Evolutionary conservation across 1,284 basidiomycete species (phyloP).

Genomic region (Papiliotrema nemorosa): DNA sequence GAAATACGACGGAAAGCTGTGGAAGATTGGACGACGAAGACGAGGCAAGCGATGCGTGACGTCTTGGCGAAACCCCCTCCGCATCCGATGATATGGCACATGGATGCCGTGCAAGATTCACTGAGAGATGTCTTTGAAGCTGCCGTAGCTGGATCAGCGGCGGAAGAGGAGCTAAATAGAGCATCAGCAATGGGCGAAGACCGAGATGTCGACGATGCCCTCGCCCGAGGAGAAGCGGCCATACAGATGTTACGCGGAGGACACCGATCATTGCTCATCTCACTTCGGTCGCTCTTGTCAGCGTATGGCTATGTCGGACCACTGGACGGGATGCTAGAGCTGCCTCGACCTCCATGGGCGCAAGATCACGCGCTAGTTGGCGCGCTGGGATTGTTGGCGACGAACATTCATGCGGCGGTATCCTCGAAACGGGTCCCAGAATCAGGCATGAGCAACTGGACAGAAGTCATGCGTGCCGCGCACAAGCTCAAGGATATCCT

Average conservation of each 20-base stretch:
- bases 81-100: slow-evolving; percentile 24
- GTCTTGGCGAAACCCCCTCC: slow-evolving; percentile 9
- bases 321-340: slow-evolving; percentile 27
- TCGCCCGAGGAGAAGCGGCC: slow-evolving; percentile 32
- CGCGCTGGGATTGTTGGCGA: slow-evolving; percentile 32
- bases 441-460: slow-evolving; percentile 31
- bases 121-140: slow-evolving; percentile 41
- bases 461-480: slow-evolving; percentile 34
- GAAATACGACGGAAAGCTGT: slow-evolving; percentile 20
- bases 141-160: slow-evolving; percentile 35
- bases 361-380: slow-evolving; percentile 38
- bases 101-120: slow-evolving; percentile 33
- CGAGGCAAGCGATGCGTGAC: slow-evolving; percentile 16
- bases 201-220: slow-evolving; percentile 21
- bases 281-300: slow-evolving; percentile 32
- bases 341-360: slow-evolving; percentile 37
- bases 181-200: slow-evolving; percentile 26
- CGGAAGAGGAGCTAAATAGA: slow-evolving; percentile 38
- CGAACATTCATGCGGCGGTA: slow-evolving; percentile 29
- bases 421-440: slow-evolving; percentile 21
- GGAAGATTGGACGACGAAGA: slow-evolving; percentile 22
- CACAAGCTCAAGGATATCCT: slow-evolving; percentile 36
- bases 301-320: slow-evolving; percentile 46
- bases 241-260: slow-evolving; percentile 19
- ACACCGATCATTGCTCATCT: slow-evolving; percentile 17